Conservation (phyloP, 768 basidiomycete species). For the Suillus placidus region DNA sequence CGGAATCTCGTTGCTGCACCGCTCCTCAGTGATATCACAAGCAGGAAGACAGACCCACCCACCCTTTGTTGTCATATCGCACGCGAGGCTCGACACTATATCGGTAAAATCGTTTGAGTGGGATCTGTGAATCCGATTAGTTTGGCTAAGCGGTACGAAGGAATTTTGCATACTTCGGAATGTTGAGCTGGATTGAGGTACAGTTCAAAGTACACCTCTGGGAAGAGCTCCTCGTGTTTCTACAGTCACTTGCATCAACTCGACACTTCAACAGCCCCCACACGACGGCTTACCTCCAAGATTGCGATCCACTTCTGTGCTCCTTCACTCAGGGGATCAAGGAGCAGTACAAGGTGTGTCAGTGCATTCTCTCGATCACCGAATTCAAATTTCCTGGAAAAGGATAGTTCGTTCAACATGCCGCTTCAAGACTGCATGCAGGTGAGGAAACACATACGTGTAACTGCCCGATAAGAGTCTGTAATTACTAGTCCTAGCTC, state of each 20-base stretch:
- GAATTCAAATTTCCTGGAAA: conserved; percentile 60
- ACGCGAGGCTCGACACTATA: conserved; percentile 63
- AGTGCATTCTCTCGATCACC: conserved; percentile 72
- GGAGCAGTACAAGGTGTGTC: conserved; percentile 67
- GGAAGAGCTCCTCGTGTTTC: conserved; percentile 45
- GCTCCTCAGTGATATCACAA: conserved; percentile 7
- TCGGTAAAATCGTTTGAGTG: conserved; percentile 91
- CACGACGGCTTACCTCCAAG: conserved; percentile 57
- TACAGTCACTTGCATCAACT: not conserved
- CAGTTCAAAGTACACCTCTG: conserved; percentile 71
- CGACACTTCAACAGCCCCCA: not conserved
- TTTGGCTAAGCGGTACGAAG: not conserved
- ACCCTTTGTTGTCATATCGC: conserved; percentile 74
- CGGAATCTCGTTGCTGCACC: conserved; percentile 55
- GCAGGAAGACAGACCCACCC: conserved; percentile 2
- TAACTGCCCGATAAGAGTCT: conserved; percentile 58
- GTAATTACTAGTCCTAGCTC: conserved; percentile 64
- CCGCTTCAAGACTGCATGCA: not conserved
- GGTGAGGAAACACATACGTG: conserved; percentile 51
- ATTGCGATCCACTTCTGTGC: conserved; percentile 88
- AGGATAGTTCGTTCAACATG: conserved; percentile 4
- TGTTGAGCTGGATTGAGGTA: conserved; percentile 73
- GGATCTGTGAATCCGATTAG: conserved; percentile 53
- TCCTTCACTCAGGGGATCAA: conserved; percentile 84
- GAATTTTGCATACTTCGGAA: conserved; percentile 55